Conservation (phyloP, 805 yeast genomes). For the Kluyveromyces siamensis region DNA sequence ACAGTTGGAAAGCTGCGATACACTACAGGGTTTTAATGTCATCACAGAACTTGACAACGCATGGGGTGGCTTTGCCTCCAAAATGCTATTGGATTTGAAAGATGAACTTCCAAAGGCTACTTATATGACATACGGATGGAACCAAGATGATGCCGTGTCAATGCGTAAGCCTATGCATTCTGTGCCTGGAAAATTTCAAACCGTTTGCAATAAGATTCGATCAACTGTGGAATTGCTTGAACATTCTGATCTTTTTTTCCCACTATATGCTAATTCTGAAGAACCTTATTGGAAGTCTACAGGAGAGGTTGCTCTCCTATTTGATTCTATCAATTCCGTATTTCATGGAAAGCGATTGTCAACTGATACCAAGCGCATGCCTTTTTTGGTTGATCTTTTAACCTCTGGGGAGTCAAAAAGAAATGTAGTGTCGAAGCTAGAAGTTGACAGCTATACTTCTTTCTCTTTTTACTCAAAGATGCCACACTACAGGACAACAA, state of each 20-base stretch:
- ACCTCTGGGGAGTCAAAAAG: constrained; percentile 15
- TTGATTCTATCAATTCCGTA: constrained; percentile 19
- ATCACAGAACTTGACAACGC: constrained; percentile 64
- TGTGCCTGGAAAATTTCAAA: constrained; percentile 8
- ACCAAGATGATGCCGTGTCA: constrained; percentile 20
- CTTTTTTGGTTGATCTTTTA: constrained; percentile 12
- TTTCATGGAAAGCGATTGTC: neutral
- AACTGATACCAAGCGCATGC: constrained; percentile 8
- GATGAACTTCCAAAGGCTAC: constrained; percentile 58
- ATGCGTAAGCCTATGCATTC: constrained; percentile 4
- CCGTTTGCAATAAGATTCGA: constrained; percentile 34
- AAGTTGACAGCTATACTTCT: constrained; percentile 4
- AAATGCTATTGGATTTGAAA: constrained; percentile 42
- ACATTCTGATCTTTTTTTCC: constrained; percentile 47
- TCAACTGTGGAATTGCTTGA: constrained; percentile 38
- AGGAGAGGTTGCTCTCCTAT: constrained; percentile 14
- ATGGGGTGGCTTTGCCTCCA: constrained; percentile 73
- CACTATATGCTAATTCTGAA: constrained; percentile 31
- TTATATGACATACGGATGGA: constrained; percentile 40
- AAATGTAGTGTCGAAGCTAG: constrained; percentile 18
- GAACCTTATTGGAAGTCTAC: constrained; percentile 23
- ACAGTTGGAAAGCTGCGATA: constrained; percentile 67
- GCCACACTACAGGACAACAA: constrained; percentile 6
- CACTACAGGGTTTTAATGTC: constrained; percentile 60
- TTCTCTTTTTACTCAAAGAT: constrained; percentile 17